These are phyloP conservation scores for Schrenkiella parvula DNA, from an alignment of 345 rosid genomes.

Conservation along the genomic window DNA sequence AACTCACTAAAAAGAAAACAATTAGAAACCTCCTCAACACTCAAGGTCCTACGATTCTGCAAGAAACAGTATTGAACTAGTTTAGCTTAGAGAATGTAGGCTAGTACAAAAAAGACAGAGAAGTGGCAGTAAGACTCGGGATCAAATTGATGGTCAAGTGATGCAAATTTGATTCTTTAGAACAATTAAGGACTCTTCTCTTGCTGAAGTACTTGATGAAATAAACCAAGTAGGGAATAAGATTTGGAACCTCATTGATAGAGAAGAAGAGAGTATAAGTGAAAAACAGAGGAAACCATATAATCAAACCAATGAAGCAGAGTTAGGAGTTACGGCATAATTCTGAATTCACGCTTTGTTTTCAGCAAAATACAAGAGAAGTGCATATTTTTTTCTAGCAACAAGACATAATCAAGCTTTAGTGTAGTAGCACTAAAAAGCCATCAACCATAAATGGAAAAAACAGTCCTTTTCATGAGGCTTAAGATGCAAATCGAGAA, in stretches of 20 bases:
- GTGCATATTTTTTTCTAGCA: neutral
- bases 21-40: neutral
- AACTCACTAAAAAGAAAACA: neutral
- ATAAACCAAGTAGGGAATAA: neutral
- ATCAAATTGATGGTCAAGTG: neutral
- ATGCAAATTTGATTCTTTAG: neutral
- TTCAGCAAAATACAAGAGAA: neutral
- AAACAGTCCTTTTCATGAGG: neutral
- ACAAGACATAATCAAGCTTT: neutral
- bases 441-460: constrained; percentile 8
- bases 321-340: neutral
- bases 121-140: neutral
- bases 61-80: neutral
- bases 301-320: neutral
- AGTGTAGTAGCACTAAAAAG: neutral
- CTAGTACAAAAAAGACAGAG: neutral
- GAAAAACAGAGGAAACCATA: neutral
- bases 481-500: neutral
- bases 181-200: neutral
- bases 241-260: neutral
- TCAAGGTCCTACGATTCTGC: neutral
- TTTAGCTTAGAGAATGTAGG: neutral
- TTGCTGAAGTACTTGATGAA: neutral
- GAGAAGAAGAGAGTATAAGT: neutral
- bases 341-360: neutral